Percentiles rank a stretch among this genome's conserved stretches.
Conservation (phyloP, 1,284 basidiomycete genomes). For the Trichosporon sp. region DNA sequence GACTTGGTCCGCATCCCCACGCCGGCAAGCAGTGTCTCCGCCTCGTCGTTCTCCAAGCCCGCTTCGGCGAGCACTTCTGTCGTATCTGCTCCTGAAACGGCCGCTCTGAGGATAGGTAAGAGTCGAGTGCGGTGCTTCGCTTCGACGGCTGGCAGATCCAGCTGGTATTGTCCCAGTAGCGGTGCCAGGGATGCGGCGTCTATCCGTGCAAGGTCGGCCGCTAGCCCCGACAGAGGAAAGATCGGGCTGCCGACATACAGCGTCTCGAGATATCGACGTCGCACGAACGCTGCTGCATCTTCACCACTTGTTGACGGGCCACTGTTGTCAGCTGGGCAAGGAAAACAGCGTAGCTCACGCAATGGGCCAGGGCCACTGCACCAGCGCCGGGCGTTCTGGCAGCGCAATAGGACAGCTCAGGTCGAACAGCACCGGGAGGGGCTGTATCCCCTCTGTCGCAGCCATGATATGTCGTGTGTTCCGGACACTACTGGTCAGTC, state of each 20-base stretch:
- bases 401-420: constrained; percentile 28
- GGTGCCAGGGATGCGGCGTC: neutral
- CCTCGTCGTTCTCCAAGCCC: constrained; percentile 13
- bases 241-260: constrained; percentile 36
- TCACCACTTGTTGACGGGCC: constrained; percentile 17
- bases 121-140: constrained; percentile 28
- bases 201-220: constrained; percentile 23
- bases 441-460: neutral
- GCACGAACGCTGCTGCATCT: neutral
- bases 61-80: neutral
- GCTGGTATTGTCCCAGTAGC: neutral
- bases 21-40: constrained; percentile 18
- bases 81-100: neutral
- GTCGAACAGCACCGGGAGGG: constrained; percentile 31
- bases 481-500: neutral
- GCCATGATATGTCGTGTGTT: neutral
- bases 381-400: constrained; percentile 15
- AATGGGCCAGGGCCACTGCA: constrained; percentile 25
- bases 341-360: constrained; percentile 23
- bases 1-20: constrained; percentile 22
- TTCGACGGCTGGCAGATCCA: constrained; percentile 19
- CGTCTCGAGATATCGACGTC: constrained; percentile 35
- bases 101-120: constrained; percentile 13
- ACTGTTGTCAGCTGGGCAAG: constrained; percentile 12
- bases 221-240: constrained; percentile 26